Evolutionary conservation across 495 filamentous ascomycete species (phyloP).

Genomic region (Aspergillus ostianus): DNA sequence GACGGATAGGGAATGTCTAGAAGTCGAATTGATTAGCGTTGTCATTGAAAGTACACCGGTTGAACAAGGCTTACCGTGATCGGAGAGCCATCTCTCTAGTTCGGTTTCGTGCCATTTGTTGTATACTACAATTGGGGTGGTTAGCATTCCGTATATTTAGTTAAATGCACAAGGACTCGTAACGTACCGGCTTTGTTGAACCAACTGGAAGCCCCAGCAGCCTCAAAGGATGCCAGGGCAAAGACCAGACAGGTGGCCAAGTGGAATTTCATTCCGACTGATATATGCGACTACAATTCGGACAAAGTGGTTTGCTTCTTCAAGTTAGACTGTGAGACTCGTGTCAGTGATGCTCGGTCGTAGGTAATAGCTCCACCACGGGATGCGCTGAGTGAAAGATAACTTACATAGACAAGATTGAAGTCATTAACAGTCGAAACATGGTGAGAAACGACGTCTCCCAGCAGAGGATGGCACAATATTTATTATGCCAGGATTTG

Average conservation of each 20-base stretch:
- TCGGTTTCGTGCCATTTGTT: constrained; percentile 99
- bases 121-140: constrained; percentile 60
- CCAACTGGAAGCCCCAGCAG: constrained; percentile 70
- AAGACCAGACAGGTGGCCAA: constrained; percentile 65
- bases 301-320: not conserved
- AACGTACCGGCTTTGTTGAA: constrained; percentile 77
- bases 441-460: not conserved
- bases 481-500: not conserved
- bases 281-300: not conserved
- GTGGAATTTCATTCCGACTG: constrained; percentile 67
- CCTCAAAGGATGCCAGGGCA: constrained; percentile 64
- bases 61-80: constrained; percentile 54
- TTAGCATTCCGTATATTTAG: not conserved
- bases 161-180: not conserved
- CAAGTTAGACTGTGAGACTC: not conserved
- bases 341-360: not conserved
- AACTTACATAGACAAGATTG: not conserved
- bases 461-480: not conserved
- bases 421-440: not conserved
- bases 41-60: not conserved
- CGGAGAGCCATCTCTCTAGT: constrained; percentile 94
- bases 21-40: not conserved
- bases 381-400: not conserved
- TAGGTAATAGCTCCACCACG: not conserved
- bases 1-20: constrained; percentile 77